Percentiles rank a stretch among this genome's conserved stretches.
phyloP scores from a whole-genome alignment of 768 basidiomycete genomes.

The Lactarius deliciosus region DNA sequence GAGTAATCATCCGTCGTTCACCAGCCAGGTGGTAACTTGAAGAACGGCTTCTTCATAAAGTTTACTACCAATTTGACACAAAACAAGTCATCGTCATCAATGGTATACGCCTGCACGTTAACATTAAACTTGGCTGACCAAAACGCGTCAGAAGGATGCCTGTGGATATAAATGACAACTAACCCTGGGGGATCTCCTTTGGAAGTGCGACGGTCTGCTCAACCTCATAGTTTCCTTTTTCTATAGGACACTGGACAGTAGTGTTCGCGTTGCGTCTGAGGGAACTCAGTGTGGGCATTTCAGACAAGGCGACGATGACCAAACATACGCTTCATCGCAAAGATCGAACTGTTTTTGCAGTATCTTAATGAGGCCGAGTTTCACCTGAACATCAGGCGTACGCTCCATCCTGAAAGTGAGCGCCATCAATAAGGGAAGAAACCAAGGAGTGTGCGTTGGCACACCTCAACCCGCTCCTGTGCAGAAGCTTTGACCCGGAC shows the following conservation, averaged over 20 bases:
- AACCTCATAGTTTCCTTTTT: conserved; percentile 68
- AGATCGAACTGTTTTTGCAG: conserved; percentile 81
- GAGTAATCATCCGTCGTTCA: conserved; percentile 20
- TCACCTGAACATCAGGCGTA: conserved; percentile 88
- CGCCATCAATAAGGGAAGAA: neutral
- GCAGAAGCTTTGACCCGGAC: conserved; percentile 72
- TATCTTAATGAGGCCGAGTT: conserved; percentile 92
- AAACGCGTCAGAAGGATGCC: conserved; percentile 8
- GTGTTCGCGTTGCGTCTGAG: conserved; percentile 71
- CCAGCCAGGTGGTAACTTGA: conserved; percentile 33
- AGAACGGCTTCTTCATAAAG: conserved; percentile 54
- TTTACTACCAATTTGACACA: conserved; percentile 81
- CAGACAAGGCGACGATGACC: neutral
- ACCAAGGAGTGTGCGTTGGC: neutral
- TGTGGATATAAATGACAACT: conserved; percentile 18
- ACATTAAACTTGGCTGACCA: conserved; percentile 80
- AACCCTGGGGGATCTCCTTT: conserved; percentile 85
- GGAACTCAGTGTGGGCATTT: conserved; percentile 1
- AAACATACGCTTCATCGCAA: conserved; percentile 89
- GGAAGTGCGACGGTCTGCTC: conserved; percentile 84
- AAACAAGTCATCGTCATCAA: conserved; percentile 68
- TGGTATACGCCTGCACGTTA: conserved; percentile 65
- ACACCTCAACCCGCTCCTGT: conserved; percentile 62
- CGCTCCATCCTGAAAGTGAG: conserved; percentile 73
- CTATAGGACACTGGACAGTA: conserved; percentile 80